Evolutionary conservation across 2,329 filamentous ascomycete species (phyloP).

Genomic region (Cordyceps javanica): DNA sequence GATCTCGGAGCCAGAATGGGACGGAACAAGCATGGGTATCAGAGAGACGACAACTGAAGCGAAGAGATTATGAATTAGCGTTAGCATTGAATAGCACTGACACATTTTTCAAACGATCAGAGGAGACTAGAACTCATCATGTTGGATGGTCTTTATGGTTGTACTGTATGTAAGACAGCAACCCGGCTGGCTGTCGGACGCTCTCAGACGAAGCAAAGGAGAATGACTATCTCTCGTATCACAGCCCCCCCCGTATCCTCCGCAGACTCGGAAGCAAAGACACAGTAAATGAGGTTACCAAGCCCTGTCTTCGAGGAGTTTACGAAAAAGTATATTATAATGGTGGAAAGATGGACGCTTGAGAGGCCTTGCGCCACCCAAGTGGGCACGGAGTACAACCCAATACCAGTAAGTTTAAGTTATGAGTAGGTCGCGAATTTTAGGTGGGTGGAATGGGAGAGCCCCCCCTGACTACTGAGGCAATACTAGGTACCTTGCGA

Average conservation of each 20-base stretch:
- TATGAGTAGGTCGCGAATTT: not conserved
- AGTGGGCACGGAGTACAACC: not conserved
- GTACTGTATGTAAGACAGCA: not conserved
- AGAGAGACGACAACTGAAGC: slow-evolving; percentile 38
- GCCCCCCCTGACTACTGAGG: not conserved
- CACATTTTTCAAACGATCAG: no score
- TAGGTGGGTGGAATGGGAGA: slow-evolving; percentile 1
- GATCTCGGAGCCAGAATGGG: slow-evolving; percentile 47
- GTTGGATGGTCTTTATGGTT: no score
- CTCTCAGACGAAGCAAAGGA: not conserved
- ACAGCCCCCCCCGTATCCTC: no score
- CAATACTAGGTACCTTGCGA: slow-evolving; percentile 1
- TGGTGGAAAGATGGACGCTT: not conserved
- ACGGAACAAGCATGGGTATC: slow-evolving; percentile 38
- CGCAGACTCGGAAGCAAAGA: not conserved
- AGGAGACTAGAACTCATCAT: no score
- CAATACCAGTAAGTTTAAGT: not conserved
- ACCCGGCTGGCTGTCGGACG: not conserved
- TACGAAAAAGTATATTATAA: not conserved
- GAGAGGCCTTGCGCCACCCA: not conserved
- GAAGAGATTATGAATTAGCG: not conserved
- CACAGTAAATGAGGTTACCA: no score
- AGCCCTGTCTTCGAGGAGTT: not conserved
- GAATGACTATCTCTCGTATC: not conserved
- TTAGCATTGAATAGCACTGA: no score